phyloP scores from a whole-genome alignment of 768 basidiomycete genomes.

The Tylopilus sp. region DNA sequence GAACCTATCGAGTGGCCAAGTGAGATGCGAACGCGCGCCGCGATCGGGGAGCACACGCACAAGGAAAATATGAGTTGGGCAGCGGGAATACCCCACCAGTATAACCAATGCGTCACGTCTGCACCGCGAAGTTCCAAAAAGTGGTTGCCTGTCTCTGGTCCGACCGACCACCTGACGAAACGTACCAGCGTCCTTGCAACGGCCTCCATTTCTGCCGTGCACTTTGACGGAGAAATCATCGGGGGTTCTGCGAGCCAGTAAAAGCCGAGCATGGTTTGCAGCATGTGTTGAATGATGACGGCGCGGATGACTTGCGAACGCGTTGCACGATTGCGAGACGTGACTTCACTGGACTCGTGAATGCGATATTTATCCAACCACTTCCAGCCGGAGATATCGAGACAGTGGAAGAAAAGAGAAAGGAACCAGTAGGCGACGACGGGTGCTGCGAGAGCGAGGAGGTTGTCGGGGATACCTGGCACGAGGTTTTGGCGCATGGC shows the following conservation, averaged over 20 bases:
- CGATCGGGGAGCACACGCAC: conserved; percentile 48
- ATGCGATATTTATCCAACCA: conserved; percentile 83
- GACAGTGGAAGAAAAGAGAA: conserved; percentile 73
- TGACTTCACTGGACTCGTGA: conserved; percentile 82
- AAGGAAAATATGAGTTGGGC: conserved; percentile 74
- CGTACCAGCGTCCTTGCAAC: conserved; percentile 40
- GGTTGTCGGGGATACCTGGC: conserved; percentile 61
- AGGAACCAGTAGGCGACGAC: conserved; percentile 81
- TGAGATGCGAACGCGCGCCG: neutral
- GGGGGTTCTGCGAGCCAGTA: conserved; percentile 55
- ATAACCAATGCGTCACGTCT: conserved; percentile 57
- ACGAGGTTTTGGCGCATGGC: conserved; percentile 44
- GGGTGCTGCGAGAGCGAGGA: conserved; percentile 70
- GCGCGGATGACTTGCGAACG: conserved; percentile 69
- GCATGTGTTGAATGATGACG: conserved; percentile 79
- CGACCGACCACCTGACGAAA: conserved; percentile 37
- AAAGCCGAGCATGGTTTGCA: conserved; percentile 78
- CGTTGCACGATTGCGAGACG: conserved; percentile 69
- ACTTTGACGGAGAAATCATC: conserved; percentile 30
- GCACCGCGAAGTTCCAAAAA: conserved; percentile 38
- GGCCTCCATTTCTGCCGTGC: conserved; percentile 42
- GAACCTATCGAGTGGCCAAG: conserved; percentile 52
- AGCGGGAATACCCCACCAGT: conserved; percentile 91
- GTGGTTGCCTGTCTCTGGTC: conserved; percentile 36
- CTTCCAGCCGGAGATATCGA: conserved; percentile 76